Base-by-base conservation (phyloP, 768 basidiomycete genomes). In the Lactifluus piperatus region DNA sequence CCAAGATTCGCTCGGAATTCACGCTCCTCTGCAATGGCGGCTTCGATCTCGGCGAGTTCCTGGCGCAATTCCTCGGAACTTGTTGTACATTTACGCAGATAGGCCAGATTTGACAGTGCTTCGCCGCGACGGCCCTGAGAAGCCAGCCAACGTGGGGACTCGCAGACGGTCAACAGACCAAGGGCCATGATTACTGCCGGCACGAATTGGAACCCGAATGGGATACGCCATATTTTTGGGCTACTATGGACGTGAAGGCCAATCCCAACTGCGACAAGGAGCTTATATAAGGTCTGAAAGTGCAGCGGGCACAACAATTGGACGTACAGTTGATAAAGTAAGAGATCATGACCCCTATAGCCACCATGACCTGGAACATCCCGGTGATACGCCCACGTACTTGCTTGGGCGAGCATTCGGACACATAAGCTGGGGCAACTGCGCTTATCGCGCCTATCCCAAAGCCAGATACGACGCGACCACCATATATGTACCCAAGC, bases 381-480 rank as follows among this genome's bases (percentile, higher is more conserved):
- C 91, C 90, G 0, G 88, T 91, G 64, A 93, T 89, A 50, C 88
- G 79, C 6, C 91, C 91, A 61, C 92, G 85, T 6, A 91, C 87
- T 22, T 89, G 78, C 69, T 92, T 94, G 5, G 93, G 93, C 2
- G 85, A 79, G 69, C 90, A 91, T 70, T 94, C 93, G 10, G 88
- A 85, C 22, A 93, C 90, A 67, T 82, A 94, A 0, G 89, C 84
- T 5, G 91, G 93, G 1, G 90, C 84, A 3, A 92, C 85, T n/a
- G 85, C 82, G 20, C 81, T 89, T 64, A 93, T 90, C 6, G 79
- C 85, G 64, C 92, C 91, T 51, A 93, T 85, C 39, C 91, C 91
- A 29, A 91, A 45, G 54, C 91, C 91, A 20, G 85, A 81, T 51
- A 92, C 74, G 44, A 91, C 86, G 57, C 91, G 85, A 27, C 92